Evolutionary conservation across 495 filamentous ascomycete species (phyloP), one percentile per base, ranked within the genome.

Genomic region (Xylaria sp.): DNA sequence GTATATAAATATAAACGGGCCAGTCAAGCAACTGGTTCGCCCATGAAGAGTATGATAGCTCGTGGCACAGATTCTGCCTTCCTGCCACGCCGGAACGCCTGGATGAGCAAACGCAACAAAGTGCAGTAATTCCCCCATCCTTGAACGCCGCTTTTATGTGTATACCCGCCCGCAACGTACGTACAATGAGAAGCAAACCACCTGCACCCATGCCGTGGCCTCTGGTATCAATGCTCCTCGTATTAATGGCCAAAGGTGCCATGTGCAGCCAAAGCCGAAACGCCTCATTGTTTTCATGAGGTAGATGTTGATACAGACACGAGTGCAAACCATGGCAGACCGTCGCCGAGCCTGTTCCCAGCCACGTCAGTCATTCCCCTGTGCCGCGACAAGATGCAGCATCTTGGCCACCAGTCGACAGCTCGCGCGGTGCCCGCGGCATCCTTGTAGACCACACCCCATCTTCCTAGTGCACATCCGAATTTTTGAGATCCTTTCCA

Each of bases 81-180:
- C 73, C 6, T 15, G 2, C 21, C 37, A 29, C 59, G 33, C 59
- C 35, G 62, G 71, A 70, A 79, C 77, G 75, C 77, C 77, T 2
- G 7, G 29, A 48, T 43, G 52, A 59, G 37, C 19, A 74, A 59
- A 74, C n/a, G 46, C 69, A 69, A 62, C 46, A 58, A 24, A 72
- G 53, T 62, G 66, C 55, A 53, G 21, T 29, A 33, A 35, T 64
- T 33, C 52, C 75, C 63, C 37, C n/a, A 4, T 66, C 48, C 64
- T 31, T 59, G 8, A 79, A 79, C 76, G 75, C 79, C 79, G 68
- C 77, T 80, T 78, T 77, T 79, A 77, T 79, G 73, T 79, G 74
- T 80, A 77, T 76, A 71, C 76, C 76, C 74, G 69, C 68, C 75
- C 70, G 33, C 62, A 71, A 76, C 68, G 70, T 73, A 77, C 75